A percentile compares a stretch with the other conserved stretches of the same genome.
Conservation (phyloP, 176 grass and related monocot species). For the Triticum timopheevii region DNA sequence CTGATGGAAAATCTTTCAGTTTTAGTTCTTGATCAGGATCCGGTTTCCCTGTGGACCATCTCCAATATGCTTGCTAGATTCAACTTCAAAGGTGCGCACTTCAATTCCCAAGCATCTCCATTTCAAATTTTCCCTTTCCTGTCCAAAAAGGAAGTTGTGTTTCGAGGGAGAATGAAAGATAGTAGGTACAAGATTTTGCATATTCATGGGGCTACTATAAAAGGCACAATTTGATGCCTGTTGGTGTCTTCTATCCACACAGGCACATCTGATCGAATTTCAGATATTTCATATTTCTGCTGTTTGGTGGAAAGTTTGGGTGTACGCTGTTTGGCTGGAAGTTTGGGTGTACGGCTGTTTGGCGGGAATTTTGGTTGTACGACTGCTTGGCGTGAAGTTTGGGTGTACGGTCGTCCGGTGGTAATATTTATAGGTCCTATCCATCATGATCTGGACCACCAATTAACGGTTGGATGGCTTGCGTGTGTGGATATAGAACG, state of each 20-base stretch:
- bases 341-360: background rate
- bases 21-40: conserved; percentile 31
- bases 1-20: conserved; percentile 12
- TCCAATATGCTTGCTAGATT: background rate
- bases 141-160: background rate
- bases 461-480: background rate
- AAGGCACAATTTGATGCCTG: conserved; percentile 1
- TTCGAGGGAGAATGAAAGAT: background rate
- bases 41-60: background rate
- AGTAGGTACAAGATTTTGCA: background rate
- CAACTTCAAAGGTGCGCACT: conserved; percentile 20
- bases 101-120: background rate
- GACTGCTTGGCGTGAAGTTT: background rate
- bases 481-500: background rate
- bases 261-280: background rate
- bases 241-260: conserved; percentile 1
- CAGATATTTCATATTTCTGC: background rate
- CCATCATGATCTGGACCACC: background rate
- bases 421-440: conserved; percentile 1
- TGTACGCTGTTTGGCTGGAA: background rate
- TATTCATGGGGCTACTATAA: background rate
- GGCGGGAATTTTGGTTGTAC: background rate
- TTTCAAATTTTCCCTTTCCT: background rate
- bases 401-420: background rate
- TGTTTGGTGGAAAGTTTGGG: background rate